A percentile compares a stretch with the other conserved stretches of the same genome.
phyloP scores from a whole-genome alignment of 139 green algal species.

The Nannochloris sp. region DNA sequence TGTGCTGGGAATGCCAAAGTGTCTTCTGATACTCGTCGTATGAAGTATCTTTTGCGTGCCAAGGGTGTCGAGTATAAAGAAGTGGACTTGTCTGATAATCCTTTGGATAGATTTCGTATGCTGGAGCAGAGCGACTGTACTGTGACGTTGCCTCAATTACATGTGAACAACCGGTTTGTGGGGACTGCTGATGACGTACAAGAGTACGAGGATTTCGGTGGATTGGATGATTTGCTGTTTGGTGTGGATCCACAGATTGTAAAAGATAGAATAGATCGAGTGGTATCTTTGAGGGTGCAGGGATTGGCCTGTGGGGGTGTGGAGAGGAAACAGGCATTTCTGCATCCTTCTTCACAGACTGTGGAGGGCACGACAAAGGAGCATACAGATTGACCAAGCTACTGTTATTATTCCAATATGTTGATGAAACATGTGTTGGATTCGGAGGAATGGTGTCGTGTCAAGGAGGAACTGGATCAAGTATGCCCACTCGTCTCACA shows the following conservation, averaged over 20 bases:
- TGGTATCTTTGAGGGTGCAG: neutral
- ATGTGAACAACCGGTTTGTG: slow-evolving; percentile 39
- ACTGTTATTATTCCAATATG: too few species aligned
- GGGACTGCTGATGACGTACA: slow-evolving; percentile 13
- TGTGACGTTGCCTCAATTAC: slow-evolving; percentile 41
- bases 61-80: slow-evolving; percentile 44
- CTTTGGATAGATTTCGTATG: slow-evolving; percentile 30
- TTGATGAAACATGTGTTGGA: neutral
- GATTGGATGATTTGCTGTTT: slow-evolving; percentile 15
- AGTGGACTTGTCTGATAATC: slow-evolving; percentile 39
- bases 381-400: too few species aligned
- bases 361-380: too few species aligned
- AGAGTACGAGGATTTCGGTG: slow-evolving; percentile 36
- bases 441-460: neutral
- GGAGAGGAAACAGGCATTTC: too few species aligned
- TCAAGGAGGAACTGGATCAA: neutral
- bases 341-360: too few species aligned
- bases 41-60: slow-evolving; percentile 32
- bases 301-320: neutral
- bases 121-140: slow-evolving; percentile 23
- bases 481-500: neutral
- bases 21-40: slow-evolving; percentile 35
- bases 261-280: neutral
- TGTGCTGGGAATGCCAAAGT: slow-evolving; percentile 34
- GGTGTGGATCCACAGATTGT: neutral